Evolutionary conservation across 2,329 filamentous ascomycete species (phyloP).

Genomic region (Hypomyces rosellus): DNA sequence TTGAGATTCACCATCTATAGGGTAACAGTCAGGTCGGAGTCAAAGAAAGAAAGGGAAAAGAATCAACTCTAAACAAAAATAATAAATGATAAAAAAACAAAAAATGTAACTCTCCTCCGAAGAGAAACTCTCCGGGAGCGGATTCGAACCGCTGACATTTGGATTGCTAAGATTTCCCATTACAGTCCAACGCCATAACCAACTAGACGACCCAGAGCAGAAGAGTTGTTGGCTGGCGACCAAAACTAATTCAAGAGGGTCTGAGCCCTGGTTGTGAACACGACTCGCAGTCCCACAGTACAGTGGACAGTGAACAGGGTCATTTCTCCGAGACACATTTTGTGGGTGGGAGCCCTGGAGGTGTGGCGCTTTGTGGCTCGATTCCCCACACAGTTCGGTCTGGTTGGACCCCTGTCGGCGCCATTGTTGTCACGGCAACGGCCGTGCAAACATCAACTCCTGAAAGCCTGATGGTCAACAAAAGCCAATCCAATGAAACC

Average conservation of each 20-base stretch:
- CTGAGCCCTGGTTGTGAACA: background rate
- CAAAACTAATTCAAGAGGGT: background rate
- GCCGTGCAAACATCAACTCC: background rate
- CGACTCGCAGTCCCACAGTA: too few relatives aligned
- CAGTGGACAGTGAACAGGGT: too few relatives aligned
- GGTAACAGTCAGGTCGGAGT: too few relatives aligned
- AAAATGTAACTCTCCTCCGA: conserved; percentile 14
- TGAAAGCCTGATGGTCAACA: conserved; percentile 10
- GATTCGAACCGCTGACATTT: conserved; percentile 13
- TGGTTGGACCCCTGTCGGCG: background rate
- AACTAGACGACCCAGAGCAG: conserved; percentile 14
- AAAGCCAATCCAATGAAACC: background rate
- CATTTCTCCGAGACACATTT: too few relatives aligned
- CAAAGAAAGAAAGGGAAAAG: too few relatives aligned
- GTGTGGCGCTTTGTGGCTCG: background rate
- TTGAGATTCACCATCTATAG: background rate
- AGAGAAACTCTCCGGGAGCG: conserved; percentile 11
- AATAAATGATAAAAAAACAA: background rate
- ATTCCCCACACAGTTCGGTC: background rate
- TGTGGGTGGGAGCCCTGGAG: too few relatives aligned
- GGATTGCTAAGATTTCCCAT: conserved; percentile 9
- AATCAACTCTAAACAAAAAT: background rate
- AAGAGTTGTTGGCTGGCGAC: conserved; percentile 1
- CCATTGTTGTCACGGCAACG: conserved; percentile 10
- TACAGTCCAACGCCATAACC: conserved; percentile 13